phyloP scores from a whole-genome alignment of 805 yeast species.

The Nakazawaea sp. region DNA sequence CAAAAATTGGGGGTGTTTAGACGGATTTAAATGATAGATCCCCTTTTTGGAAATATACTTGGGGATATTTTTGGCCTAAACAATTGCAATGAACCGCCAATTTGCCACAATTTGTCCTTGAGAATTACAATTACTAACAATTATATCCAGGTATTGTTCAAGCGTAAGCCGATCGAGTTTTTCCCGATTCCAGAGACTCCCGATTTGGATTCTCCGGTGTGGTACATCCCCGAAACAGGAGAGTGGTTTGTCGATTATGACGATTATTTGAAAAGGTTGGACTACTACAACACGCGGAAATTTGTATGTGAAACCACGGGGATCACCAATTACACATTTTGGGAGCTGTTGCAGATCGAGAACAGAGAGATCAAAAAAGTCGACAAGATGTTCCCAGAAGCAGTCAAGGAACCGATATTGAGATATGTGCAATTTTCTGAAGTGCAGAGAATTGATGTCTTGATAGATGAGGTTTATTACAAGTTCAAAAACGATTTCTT shows the following conservation, averaged over 20 bases:
- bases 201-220: slow-evolving; percentile 57
- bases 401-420: slow-evolving; percentile 87
- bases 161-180: slow-evolving; percentile 61
- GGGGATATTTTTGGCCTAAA: no score
- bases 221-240: slow-evolving; percentile 76
- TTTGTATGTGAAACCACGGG: slow-evolving; percentile 97
- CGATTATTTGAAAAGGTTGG: slow-evolving; percentile 64
- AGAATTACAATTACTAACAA: no score
- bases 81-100: no score
- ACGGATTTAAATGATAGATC: no score
- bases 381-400: slow-evolving; percentile 82
- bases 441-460: slow-evolving; percentile 72
- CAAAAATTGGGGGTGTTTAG: no score
- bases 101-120: no score
- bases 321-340: slow-evolving; percentile 81
- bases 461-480: slow-evolving; percentile 82
- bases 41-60: no score
- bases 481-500: slow-evolving; percentile 76
- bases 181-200: slow-evolving; percentile 55
- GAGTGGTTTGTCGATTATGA: slow-evolving; percentile 84
- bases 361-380: slow-evolving; percentile 54
- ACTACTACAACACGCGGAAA: slow-evolving; percentile 65
- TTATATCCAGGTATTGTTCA: slow-evolving; percentile 74
- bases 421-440: slow-evolving; percentile 77
- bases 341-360: slow-evolving; percentile 83